A percentile compares a stretch with the other conserved stretches of the same genome.
phyloP scores from a whole-genome alignment of 106 monocot genomes.

The Platanthera guangdongensis region DNA sequence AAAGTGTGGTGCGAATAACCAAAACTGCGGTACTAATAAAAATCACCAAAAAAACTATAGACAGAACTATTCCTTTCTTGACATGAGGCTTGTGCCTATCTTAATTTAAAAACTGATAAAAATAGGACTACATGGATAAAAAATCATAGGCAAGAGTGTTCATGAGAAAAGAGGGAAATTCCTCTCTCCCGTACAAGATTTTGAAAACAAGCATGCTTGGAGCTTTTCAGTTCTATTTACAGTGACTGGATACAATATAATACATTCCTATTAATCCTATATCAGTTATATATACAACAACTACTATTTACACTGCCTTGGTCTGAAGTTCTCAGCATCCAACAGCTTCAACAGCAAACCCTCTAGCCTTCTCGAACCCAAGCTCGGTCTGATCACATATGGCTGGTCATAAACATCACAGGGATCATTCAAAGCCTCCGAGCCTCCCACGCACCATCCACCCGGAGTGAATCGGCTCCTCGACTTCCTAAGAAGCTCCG shows the following conservation, averaged over 20 bases:
- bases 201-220: no score
- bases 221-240: no score
- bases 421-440: slow-evolving; percentile 15
- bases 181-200: no score
- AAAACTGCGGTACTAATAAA: no score
- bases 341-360: slow-evolving; percentile 51
- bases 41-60: no score
- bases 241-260: not conserved
- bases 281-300: not conserved
- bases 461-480: slow-evolving; percentile 33
- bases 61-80: no score
- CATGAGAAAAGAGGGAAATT: no score
- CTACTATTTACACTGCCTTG: slow-evolving; percentile 79
- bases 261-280: not conserved
- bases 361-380: slow-evolving; percentile 50
- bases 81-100: no score
- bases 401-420: slow-evolving; percentile 28
- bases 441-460: slow-evolving; percentile 59
- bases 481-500: slow-evolving; percentile 35
- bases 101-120: no score
- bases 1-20: no score
- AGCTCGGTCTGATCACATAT: slow-evolving; percentile 33
- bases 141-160: no score
- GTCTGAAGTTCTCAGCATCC: slow-evolving; percentile 55
- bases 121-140: no score